These are phyloP conservation scores for Volvox carteri DNA, from an alignment of 163 green algal genomes.

Conservation along the genomic window DNA sequence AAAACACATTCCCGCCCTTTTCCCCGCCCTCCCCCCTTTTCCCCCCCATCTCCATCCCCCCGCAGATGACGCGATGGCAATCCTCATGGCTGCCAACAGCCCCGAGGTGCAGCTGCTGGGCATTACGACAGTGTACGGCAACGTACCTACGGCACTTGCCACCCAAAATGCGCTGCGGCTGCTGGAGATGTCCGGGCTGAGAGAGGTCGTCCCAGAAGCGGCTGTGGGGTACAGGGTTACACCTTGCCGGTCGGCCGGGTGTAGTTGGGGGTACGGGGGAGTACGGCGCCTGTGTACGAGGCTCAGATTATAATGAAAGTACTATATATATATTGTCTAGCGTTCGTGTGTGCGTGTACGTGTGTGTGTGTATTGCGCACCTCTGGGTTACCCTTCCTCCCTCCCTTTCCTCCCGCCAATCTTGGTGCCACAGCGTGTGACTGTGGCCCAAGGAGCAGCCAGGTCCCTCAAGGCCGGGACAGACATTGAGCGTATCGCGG, in stretches of 20 bases:
- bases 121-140: constrained; percentile 94
- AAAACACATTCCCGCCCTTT: not conserved
- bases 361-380: no score
- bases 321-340: no score
- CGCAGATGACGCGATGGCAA: constrained; percentile 91
- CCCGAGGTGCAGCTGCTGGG: constrained; percentile 88
- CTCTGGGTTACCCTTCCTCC: not conserved
- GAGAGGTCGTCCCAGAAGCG: no score
- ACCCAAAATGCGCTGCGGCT: constrained; percentile 90
- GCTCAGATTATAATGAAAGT: no score
- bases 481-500: constrained; percentile 82
- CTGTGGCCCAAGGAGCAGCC: constrained; percentile 81
- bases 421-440: not conserved
- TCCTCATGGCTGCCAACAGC: constrained; percentile 86
- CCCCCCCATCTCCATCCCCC: not conserved
- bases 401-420: not conserved
- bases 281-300: no score
- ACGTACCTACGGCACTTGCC: constrained; percentile 83
- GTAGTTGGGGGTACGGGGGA: no score
- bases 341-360: no score
- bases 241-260: no score
- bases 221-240: no score
- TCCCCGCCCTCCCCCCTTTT: not conserved
- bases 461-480: constrained; percentile 72
- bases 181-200: constrained; percentile 64